Conservation (phyloP, 139 green algal genomes). For the Trebouxia sp. region DNA sequence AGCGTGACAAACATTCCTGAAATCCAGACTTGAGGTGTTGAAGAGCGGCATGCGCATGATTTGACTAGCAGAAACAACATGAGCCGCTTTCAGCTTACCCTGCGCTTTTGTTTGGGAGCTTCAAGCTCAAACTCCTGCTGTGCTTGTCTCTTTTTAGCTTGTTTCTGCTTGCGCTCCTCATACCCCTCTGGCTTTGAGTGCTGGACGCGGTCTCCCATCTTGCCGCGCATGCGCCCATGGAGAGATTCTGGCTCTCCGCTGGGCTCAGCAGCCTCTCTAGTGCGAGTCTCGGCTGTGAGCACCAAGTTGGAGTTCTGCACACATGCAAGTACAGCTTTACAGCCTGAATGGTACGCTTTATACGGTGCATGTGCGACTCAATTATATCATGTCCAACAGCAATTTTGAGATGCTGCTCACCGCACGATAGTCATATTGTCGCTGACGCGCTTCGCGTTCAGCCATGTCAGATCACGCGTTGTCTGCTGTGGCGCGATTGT, state of each 20-base stretch:
- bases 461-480: slow-evolving; percentile 8
- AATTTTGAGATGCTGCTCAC: slow-evolving; percentile 54
- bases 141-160: slow-evolving; percentile 57
- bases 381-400: not conserved
- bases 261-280: slow-evolving; percentile 79
- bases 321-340: not conserved
- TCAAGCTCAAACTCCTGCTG: slow-evolving; percentile 45
- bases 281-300: slow-evolving; percentile 88
- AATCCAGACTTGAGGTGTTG: too few relatives aligned
- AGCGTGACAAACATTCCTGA: too few relatives aligned
- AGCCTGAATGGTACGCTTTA: not conserved
- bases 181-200: slow-evolving; percentile 63
- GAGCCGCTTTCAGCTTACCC: slow-evolving; percentile 28
- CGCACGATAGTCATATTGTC: slow-evolving; percentile 97
- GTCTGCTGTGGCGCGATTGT: not conserved
- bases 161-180: slow-evolving; percentile 67
- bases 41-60: too few relatives aligned
- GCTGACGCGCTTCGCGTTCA: slow-evolving; percentile 67
- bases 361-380: not conserved
- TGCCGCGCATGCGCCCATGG: slow-evolving; percentile 72
- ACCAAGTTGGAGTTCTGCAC: slow-evolving; percentile 95
- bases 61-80: too few relatives aligned
- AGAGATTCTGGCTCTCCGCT: slow-evolving; percentile 90
- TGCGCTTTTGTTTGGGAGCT: slow-evolving; percentile 47
- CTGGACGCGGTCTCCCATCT: slow-evolving; percentile 91